Evolutionary conservation across 805 yeast genomes (phyloP).

Genomic region (Lipomyces kockii): DNA sequence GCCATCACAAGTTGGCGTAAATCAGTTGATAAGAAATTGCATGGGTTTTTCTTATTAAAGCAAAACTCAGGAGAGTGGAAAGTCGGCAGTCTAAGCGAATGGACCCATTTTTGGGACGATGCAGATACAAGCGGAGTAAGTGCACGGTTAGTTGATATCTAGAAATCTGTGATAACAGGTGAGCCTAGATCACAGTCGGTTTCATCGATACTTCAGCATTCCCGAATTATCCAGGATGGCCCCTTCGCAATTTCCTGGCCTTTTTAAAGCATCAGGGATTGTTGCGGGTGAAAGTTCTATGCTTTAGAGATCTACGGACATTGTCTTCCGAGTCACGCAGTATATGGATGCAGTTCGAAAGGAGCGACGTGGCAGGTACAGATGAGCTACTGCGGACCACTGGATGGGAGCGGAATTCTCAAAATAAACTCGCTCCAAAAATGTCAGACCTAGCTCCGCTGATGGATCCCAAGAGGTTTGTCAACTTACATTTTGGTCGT

Average conservation of each 20-base stretch:
- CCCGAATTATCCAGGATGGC: conserved; percentile 53
- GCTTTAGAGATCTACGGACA: conserved; percentile 46
- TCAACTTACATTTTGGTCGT: not conserved
- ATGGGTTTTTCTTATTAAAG: conserved; percentile 39
- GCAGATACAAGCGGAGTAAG: not conserved
- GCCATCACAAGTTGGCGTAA: conserved; percentile 28
- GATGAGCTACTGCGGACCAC: conserved; percentile 52
- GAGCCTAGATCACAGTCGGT: conserved; percentile 43
- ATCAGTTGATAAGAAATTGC: conserved; percentile 3
- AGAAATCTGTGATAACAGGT: not conserved
- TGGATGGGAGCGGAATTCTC: conserved; percentile 90
- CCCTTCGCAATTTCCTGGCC: conserved; percentile 63
- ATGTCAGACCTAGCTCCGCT: conserved; percentile 79
- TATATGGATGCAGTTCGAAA: conserved; percentile 40
- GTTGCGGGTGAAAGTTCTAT: conserved; percentile 47
- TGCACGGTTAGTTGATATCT: not conserved
- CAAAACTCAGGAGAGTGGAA: conserved; percentile 30
- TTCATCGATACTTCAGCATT: conserved; percentile 49
- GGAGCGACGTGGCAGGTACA: conserved; percentile 14
- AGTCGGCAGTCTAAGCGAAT: conserved; percentile 26
- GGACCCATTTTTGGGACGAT: conserved; percentile 37
- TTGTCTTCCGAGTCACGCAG: conserved; percentile 33
- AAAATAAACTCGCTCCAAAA: conserved; percentile 72
- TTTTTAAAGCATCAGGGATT: conserved; percentile 49
- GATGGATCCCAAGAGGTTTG: conserved; percentile 66